These are phyloP conservation scores for Ramularia endophylla DNA, from an alignment of 2,329 filamentous ascomycete genomes.

Conservation along the genomic window DNA sequence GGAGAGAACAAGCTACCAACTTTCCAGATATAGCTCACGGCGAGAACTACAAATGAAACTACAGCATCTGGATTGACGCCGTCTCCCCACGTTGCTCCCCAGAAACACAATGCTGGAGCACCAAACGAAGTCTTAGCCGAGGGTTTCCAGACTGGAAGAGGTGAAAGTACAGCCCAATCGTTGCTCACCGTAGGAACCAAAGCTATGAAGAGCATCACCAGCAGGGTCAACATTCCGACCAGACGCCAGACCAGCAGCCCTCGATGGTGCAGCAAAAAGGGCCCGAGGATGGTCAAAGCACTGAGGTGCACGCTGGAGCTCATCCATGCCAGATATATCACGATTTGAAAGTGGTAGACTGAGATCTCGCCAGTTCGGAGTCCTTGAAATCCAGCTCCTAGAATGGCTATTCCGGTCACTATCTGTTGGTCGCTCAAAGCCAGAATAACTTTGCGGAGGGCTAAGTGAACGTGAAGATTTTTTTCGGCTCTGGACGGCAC, in stretches of 20 bases:
- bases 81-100: slow-evolving; percentile 10
- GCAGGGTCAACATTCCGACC: slow-evolving; percentile 12
- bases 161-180: slow-evolving; percentile 12
- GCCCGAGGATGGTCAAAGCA: slow-evolving; percentile 15
- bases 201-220: slow-evolving; percentile 18
- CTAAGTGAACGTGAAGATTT: slow-evolving; percentile 6
- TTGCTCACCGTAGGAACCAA: slow-evolving; percentile 19
- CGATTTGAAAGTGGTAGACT: slow-evolving; percentile 15
- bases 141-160: neutral
- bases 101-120: slow-evolving; percentile 17
- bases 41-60: slow-evolving; percentile 18
- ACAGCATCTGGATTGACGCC: slow-evolving; percentile 21
- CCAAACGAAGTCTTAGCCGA: slow-evolving; percentile 7
- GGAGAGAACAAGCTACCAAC: slow-evolving; percentile 17
- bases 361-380: slow-evolving; percentile 6
- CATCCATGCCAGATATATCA: slow-evolving; percentile 20
- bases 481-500: slow-evolving; percentile 10
- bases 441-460: slow-evolving; percentile 11
- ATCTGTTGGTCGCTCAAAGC: slow-evolving; percentile 20
- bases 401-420: slow-evolving; percentile 17
- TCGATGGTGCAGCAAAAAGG: slow-evolving; percentile 10
- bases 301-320: slow-evolving; percentile 18
- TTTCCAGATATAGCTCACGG: slow-evolving; percentile 24
- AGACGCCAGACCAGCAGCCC: slow-evolving; percentile 9
- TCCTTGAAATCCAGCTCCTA: slow-evolving; percentile 13